These are phyloP conservation scores for Gracilaria domingensis DNA, from an alignment of 23 red algal genomes.

Conservation along the genomic window DNA sequence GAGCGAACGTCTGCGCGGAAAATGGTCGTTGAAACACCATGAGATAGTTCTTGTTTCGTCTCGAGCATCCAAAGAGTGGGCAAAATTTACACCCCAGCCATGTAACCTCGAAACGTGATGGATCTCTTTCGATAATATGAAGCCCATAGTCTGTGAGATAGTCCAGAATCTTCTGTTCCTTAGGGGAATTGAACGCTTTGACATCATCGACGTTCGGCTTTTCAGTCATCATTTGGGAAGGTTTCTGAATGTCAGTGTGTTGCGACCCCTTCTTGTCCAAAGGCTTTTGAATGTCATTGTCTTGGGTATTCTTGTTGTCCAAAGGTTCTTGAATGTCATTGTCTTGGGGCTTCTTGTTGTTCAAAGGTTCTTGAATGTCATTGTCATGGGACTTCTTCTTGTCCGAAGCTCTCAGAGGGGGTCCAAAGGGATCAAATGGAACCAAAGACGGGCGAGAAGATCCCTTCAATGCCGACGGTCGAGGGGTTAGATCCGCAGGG, in stretches of 20 bases:
- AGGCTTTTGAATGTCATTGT: background rate
- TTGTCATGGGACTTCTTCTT: background rate
- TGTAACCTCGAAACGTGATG: background rate
- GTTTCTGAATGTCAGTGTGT: background rate
- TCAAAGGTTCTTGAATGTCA: background rate
- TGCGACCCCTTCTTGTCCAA: background rate
- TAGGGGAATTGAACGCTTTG: background rate
- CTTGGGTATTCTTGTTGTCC: no score
- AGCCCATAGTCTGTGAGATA: conserved; percentile 17
- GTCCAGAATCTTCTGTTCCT: background rate
- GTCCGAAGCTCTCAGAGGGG: background rate
- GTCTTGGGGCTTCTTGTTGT: no score
- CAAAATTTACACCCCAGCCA: conserved; percentile 33
- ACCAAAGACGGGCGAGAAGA: background rate
- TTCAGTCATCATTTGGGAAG: background rate
- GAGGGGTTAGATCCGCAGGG: background rate
- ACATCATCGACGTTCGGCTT: background rate
- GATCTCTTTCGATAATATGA: conserved; percentile 16
- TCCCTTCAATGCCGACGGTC: background rate
- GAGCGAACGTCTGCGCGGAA: background rate
- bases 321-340: background rate
- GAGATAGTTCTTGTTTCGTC: background rate
- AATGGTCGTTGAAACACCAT: conserved; percentile 11
- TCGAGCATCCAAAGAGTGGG: background rate
- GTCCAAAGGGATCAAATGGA: background rate